Evolutionary conservation across 257 asterid species (phyloP).

Genomic region (Leonotis leonurus): DNA sequence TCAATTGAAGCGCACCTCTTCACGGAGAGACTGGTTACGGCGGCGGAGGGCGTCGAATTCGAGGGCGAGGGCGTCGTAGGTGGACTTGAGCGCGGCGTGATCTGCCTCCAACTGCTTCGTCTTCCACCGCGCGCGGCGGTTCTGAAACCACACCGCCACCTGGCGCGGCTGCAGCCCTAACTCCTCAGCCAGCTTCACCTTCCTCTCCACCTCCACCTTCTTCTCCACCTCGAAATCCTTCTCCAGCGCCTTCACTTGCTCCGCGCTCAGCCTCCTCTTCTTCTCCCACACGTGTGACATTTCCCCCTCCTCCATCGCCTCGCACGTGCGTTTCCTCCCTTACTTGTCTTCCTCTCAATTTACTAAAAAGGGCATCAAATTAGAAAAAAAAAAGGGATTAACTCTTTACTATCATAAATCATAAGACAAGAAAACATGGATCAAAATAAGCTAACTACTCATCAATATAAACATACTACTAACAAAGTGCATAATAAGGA

Average conservation of each 20-base stretch:
- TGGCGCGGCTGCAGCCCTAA: slow-evolving; percentile 89
- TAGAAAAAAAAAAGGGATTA: no score
- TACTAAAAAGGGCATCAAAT: no score
- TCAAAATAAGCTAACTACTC: no score
- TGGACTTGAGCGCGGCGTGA: slow-evolving; percentile 64
- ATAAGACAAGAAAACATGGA: no score
- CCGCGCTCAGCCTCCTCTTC: slow-evolving; percentile 64
- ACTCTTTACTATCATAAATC: no score
- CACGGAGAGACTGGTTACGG: slow-evolving; percentile 55
- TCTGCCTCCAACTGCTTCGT: slow-evolving; percentile 90
- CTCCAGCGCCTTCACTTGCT: slow-evolving; percentile 92
- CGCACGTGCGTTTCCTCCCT: slow-evolving; percentile 35
- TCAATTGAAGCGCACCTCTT: slow-evolving; percentile 43
- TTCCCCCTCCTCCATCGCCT: slow-evolving; percentile 73
- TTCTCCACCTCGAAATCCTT: slow-evolving; percentile 89
- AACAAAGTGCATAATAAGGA: no score
- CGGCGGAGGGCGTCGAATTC: slow-evolving; percentile 47
- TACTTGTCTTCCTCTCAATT: slow-evolving; percentile 59
- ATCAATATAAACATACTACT: no score
- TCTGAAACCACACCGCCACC: slow-evolving; percentile 98
- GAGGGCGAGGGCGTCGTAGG: slow-evolving; percentile 54
- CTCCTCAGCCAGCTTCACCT: slow-evolving; percentile 75
- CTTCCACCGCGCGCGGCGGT: slow-evolving; percentile 95
- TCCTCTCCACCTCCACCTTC: slow-evolving; percentile 91
- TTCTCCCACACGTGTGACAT: slow-evolving; percentile 53